Evolutionary conservation across 2,329 filamentous ascomycete genomes (phyloP).

Genomic region (Phaeoacremonium minimum): DNA sequence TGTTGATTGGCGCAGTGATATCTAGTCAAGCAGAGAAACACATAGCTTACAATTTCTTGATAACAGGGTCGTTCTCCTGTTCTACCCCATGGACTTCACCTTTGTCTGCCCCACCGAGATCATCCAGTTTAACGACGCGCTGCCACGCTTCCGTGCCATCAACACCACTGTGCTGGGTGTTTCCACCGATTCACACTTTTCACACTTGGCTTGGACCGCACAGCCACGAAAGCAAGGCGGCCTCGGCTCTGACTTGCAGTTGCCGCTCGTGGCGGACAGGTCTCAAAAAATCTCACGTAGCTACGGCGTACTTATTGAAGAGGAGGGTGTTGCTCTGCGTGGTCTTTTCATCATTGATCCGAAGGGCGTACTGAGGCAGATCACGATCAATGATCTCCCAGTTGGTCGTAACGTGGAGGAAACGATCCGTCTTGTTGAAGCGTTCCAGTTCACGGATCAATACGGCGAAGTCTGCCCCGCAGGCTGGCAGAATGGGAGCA

Average conservation of each 20-base stretch:
- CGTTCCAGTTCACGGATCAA: slow-evolving; percentile 80
- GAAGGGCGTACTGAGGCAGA: slow-evolving; percentile 55
- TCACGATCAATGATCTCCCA: slow-evolving; percentile 62
- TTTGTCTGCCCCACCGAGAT: slow-evolving; percentile 66
- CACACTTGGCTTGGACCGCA: slow-evolving; percentile 53
- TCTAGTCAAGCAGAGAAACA: too few relatives aligned
- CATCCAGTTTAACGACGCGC: slow-evolving; percentile 58
- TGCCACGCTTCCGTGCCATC: slow-evolving; percentile 54
- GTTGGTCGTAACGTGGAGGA: slow-evolving; percentile 63
- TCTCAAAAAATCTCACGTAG: slow-evolving; percentile 54
- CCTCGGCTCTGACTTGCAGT: slow-evolving; percentile 53
- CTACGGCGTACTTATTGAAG: slow-evolving; percentile 62
- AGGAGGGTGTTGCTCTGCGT: slow-evolving; percentile 58
- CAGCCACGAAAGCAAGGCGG: slow-evolving; percentile 57
- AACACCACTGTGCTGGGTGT: slow-evolving; percentile 57
- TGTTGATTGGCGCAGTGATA: too few relatives aligned
- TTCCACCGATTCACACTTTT: slow-evolving; percentile 58
- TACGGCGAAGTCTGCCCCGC: slow-evolving; percentile 70
- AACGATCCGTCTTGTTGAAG: slow-evolving; percentile 61
- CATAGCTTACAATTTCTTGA: too few relatives aligned
- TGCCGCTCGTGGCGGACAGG: slow-evolving; percentile 60
- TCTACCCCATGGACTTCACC: slow-evolving; percentile 66
- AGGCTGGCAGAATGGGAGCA: slow-evolving; percentile 41
- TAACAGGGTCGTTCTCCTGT: slow-evolving; percentile 61
- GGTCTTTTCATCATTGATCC: slow-evolving; percentile 65